Evolutionary conservation across 352 stramenopile species (phyloP).

Genomic region (Phytophthora macrochlamydospora): DNA sequence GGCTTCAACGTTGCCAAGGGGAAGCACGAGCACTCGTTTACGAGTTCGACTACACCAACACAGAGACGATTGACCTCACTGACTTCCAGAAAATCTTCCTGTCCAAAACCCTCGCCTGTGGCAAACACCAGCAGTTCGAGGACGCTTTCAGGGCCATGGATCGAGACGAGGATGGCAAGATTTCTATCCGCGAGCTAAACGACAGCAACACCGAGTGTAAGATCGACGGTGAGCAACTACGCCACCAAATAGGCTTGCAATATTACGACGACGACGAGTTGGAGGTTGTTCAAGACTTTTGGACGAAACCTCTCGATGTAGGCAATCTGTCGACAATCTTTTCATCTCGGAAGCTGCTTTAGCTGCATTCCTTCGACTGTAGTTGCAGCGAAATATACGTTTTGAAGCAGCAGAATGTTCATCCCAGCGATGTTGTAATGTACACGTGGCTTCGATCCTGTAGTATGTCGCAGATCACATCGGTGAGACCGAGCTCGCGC

Average conservation of each 20-base stretch:
- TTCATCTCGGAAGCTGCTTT: background rate
- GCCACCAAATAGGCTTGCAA: conserved; percentile 27
- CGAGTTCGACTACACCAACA: conserved; percentile 51
- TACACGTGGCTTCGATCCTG: conserved; percentile 66
- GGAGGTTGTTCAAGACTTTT: conserved; percentile 14
- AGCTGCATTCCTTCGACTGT: background rate
- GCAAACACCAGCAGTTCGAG: conserved; percentile 25
- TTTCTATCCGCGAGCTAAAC: conserved; percentile 24
- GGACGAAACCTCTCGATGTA: background rate
- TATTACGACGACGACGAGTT: conserved; percentile 29
- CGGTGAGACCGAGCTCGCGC: conserved; percentile 47
- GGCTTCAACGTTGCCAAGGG: conserved; percentile 24
- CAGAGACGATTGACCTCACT: conserved; percentile 28
- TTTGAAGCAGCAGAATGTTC: conserved; percentile 1
- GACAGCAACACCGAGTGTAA: background rate
- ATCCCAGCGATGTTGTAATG: conserved; percentile 56
- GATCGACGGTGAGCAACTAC: conserved; percentile 23
- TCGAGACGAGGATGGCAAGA: conserved; percentile 2
- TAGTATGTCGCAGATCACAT: conserved; percentile 76
- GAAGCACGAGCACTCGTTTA: conserved; percentile 44
- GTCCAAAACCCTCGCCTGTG: conserved; percentile 35
- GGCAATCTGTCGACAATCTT: background rate
- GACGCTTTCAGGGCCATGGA: conserved; percentile 38
- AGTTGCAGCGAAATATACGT: background rate
- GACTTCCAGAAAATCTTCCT: conserved; percentile 56